Base-by-base conservation (phyloP, 371 early-diverging fungal species). In the Rhizomucor miehei region DNA sequence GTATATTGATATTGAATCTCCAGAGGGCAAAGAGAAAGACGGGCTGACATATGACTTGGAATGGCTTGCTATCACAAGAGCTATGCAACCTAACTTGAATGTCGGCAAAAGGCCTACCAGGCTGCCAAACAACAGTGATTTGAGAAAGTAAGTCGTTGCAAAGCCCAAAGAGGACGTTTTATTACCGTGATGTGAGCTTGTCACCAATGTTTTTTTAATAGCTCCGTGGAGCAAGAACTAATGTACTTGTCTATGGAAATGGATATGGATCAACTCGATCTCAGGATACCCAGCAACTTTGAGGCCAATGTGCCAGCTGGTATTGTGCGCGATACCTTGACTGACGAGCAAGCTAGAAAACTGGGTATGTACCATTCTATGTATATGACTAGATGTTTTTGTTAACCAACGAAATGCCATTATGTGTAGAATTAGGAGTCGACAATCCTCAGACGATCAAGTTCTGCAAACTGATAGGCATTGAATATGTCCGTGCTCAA, bases 11-110 rank as follows among this genome's bases (percentile, higher is more conserved):
- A 59, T 90, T 16, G 85, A 86, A 4, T 51, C 66, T 6, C 40
- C 55, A 1, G 47, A 62, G 57, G 23, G 62, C 44, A 35, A 56
- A 45, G 39, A 29, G 0, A 51, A 48, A 11, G 54, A 59, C 20
- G 65, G 61, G 17, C 80, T 93, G 51, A 59, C 48, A 6, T 90
- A 91, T 52, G 94, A 94, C 56, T 75, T 83, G 52, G 93, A 93
- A 62, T 94, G 94, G 94, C 69, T 94, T 11, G 85, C 93, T 5
- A 89, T 94, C 48, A 73, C 86, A 29, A 65, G 77, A 23, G 85
- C 84, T 3, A 83, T 84, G 43, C 62, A 85, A 25, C 65, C 77
- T 14, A 84, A 79, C 48, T 56, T 88, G 11, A 71, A 72, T 23
- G 23, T 75, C 5, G 21, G 61, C 3, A 21, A 54, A 14, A 53